phyloP scores from a whole-genome alignment of 2,329 filamentous ascomycete genomes.

The Berkeleyomyces rouxiae region DNA sequence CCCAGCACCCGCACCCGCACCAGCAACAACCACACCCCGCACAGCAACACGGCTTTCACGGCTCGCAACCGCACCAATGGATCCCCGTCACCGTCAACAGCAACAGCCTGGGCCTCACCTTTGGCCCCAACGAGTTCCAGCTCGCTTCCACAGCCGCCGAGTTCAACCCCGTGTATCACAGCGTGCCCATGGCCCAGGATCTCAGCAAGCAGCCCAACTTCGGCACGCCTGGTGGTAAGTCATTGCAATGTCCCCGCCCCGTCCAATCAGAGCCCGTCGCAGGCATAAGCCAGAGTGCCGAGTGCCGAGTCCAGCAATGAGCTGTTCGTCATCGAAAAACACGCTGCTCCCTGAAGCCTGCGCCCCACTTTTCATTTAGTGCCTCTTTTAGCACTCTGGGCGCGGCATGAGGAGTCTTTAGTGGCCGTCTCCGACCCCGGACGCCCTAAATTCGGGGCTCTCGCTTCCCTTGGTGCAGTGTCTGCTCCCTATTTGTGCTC shows the following conservation, averaged over 20 bases:
- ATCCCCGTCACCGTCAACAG: slow-evolving; percentile 29
- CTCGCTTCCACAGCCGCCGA: background rate
- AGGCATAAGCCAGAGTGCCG: background rate
- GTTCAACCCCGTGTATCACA: slow-evolving; percentile 1
- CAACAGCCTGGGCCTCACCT: background rate
- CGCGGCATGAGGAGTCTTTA: background rate
- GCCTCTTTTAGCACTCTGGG: background rate
- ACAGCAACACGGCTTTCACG: slow-evolving; percentile 26
- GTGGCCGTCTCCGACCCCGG: background rate
- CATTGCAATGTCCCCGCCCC: background rate
- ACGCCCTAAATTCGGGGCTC: background rate
- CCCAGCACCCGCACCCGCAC: background rate
- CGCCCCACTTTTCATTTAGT: background rate
- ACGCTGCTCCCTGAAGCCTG: background rate
- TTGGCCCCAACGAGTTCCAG: slow-evolving; percentile 33
- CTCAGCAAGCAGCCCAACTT: background rate
- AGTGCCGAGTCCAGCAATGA: background rate
- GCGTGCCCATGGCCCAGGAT: background rate
- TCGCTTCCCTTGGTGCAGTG: background rate
- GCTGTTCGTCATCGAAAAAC: background rate
- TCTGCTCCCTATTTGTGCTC: background rate
- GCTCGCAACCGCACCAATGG: slow-evolving; percentile 28
- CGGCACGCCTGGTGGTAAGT: background rate
- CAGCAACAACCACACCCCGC: slow-evolving; percentile 1
- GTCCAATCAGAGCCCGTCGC: background rate